Evolutionary conservation across 495 filamentous ascomycete species (phyloP), one percentile per base, ranked within the genome.

Genomic region (Aspergillus carlsbadensis): DNA sequence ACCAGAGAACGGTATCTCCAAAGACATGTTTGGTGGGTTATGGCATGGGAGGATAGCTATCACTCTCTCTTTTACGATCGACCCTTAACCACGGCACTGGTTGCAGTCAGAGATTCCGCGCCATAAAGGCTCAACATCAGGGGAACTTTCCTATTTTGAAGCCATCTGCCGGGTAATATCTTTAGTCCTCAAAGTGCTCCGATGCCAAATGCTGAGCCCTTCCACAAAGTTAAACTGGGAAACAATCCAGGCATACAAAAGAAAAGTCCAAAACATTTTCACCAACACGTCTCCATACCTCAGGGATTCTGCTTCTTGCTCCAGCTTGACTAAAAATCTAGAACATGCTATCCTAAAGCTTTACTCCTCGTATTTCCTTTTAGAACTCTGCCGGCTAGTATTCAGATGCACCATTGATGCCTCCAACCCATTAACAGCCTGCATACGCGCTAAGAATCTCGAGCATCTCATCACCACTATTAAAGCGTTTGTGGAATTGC

Each of bases 31-130:
- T 79, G 76, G 76, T 86, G 83, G 82, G 79, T 78, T 1, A 75
- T 86, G 65, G 73, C 82, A 15, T 86, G 83, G 83, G 82, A 84
- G 62, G 83, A 86, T 54, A 81, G 78, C 54, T 74, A 85, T 36
- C 76, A 84, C 20, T 84, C 78, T 5, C 76, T 86, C 8, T 82
- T 80, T 14, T 86, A 84, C 54, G 83, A 86, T 58, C 66, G 83
- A 15, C 79, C 78, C 7, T 80, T 80, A 8, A 78, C 79, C 6
- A 80, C 78, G 1, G 76, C 77, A 1, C 76, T 78, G 2, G 72
- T 72, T 40, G n/a, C 76, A 78, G 44, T 72, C 75, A 10, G 71
- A 76, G 18, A 78, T 82, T 47, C 76, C 79, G 3, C 72, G 76
- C 21, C 68, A 58, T n/a, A 69, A 72, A 34, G 65, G 70, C 21